Base-by-base conservation (phyloP, 2,329 filamentous ascomycete genomes). In the Trichoderma cornu-damae region DNA sequence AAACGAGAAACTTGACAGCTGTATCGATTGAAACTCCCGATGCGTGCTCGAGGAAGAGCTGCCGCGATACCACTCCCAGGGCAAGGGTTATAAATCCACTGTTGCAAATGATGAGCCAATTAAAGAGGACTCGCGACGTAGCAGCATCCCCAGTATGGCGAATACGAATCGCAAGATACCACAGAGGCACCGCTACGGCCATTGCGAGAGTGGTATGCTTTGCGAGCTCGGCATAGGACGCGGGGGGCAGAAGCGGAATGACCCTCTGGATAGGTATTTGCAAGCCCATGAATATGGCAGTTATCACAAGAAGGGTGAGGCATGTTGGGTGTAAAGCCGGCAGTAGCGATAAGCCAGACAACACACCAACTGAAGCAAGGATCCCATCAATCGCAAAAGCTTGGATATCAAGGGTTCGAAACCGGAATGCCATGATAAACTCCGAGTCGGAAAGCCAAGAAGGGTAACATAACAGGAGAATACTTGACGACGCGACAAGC, bases 341-440 rank as follows among this genome's bases (percentile, higher is more conserved):
- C 3, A 72, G 60, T 24, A 71, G 55, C 42, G 65, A 63, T 7
- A 70, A 58, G 2, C 61, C 62, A 5, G 64, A 68, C 12, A 68
- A n/a, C 2, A 73, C 44, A 6, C 50, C 62, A 6, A 60, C 16
- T 4, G 64, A 59, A 4, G 65, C 66, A 3, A 64, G 49, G 2
- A 63, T 47, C 28, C 69, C 68, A 44, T 73, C 70, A 12, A 67
- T 7, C 12, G 68, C 22, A 5, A 73, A 60, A 24, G 73, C 69
- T 6, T 66, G 59, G 1, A 67, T 42, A 3, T 63, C 67, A 4
- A 70, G 62, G 30, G 60, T 61, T 26, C 63, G 61, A 11, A 72
- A 66, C 1, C 61, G 57, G n/a, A 73, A 46, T 14, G 69, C 69
- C 64, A 68, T 66, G n/a, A 63, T 51, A 9, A 66, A 62, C 51